Conservation (phyloP, 192 early-diverging fungal species). For the Funneliformis mosseae region DNA sequence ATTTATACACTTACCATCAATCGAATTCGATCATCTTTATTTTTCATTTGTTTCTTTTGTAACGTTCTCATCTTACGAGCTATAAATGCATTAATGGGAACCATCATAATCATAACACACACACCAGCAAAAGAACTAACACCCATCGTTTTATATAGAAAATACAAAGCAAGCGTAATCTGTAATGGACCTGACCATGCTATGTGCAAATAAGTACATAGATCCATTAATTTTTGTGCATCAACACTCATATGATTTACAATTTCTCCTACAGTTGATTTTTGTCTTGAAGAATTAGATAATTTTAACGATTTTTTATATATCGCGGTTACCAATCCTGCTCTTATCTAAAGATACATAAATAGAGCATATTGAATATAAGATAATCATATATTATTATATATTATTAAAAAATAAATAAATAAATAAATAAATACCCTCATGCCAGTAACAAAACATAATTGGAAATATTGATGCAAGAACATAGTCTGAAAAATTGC, state of each 20-base stretch:
- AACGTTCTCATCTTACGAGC: constrained; percentile 65
- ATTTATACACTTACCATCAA: constrained; percentile 27
- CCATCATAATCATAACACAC: constrained; percentile 74
- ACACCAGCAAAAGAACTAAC: constrained; percentile 85
- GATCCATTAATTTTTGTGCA: constrained; percentile 61
- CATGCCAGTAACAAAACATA: constrained; percentile 77
- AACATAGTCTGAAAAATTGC: constrained; percentile 77
- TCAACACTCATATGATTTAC: constrained; percentile 71
- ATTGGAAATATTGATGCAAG: constrained; percentile 89
- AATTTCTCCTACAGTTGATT: constrained; percentile 65
- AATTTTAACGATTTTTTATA: constrained; percentile 85
- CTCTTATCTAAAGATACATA: constrained; percentile 45
- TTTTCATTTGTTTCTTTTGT: constrained; percentile 82
- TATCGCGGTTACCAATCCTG: constrained; percentile 78
- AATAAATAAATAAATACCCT: constrained; percentile 35
- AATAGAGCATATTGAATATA: not conserved
- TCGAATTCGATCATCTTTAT: constrained; percentile 61
- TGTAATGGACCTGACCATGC: constrained; percentile 78
- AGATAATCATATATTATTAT: not conserved
- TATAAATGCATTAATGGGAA: constrained; percentile 75
- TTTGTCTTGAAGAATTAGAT: constrained; percentile 76
- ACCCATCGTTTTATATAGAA: constrained; percentile 83
- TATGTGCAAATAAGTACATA: constrained; percentile 74
- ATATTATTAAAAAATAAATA: not conserved
- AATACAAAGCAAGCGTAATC: constrained; percentile 70